Evolutionary conservation across 2,329 filamentous ascomycete species (phyloP).

Genomic region (Cercospora berteroae): DNA sequence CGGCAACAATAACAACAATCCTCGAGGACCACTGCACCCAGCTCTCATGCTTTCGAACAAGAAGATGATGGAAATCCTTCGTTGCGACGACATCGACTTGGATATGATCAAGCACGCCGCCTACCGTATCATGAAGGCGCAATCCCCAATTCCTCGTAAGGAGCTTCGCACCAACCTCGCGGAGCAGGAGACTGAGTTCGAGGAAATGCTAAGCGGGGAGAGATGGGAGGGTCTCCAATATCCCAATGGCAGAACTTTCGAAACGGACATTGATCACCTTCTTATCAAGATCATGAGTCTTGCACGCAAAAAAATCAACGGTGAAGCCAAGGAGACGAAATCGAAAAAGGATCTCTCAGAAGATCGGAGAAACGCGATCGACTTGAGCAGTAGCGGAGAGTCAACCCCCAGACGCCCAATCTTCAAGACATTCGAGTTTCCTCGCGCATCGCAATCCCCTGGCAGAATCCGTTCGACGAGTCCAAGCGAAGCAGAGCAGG

Average conservation of each 20-base stretch:
- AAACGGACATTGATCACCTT: not conserved
- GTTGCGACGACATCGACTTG: not conserved
- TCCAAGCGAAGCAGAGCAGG: not conserved
- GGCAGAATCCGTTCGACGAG: not conserved
- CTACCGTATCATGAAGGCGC: not conserved
- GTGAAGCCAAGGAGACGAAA: not conserved
- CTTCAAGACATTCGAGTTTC: not conserved
- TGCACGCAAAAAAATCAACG: not conserved
- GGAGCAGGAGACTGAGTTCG: not conserved
- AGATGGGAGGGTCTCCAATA: not conserved
- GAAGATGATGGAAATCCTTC: constrained; percentile 6
- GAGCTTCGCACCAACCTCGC: not conserved
- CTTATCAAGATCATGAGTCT: constrained; percentile 9
- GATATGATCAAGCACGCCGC: constrained; percentile 4
- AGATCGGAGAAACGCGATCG: not conserved
- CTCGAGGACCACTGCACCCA: not conserved
- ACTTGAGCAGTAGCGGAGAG: not conserved
- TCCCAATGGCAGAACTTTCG: not conserved
- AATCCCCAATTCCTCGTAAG: not conserved
- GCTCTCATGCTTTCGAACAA: not conserved
- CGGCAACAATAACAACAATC: not conserved
- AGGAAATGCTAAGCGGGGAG: not conserved
- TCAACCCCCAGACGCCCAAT: not conserved
- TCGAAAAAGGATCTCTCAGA: not conserved
- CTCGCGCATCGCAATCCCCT: not conserved